Percentiles rank a stretch among this genome's conserved stretches.
Conservation (phyloP, 768 basidiomycete genomes). For the Lyophyllum semitale region DNA sequence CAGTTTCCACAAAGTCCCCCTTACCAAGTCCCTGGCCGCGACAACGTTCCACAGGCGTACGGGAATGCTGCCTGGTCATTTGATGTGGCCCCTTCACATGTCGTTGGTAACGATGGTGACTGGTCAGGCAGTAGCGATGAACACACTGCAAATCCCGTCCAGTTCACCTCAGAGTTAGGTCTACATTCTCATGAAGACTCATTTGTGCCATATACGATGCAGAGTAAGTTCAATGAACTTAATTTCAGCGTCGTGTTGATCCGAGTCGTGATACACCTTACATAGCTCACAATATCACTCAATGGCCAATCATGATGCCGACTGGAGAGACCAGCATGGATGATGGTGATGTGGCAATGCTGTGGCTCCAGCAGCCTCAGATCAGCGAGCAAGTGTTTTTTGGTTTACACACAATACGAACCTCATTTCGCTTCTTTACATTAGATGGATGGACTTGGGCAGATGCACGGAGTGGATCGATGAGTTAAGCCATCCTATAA, state of each 20-base stretch:
- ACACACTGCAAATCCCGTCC: neutral
- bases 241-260: neutral
- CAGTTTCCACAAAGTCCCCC: neutral
- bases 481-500: neutral
- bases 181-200: neutral
- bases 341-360: slow-evolving; percentile 12
- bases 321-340: slow-evolving; percentile 11
- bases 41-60: neutral
- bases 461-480: neutral
- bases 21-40: neutral
- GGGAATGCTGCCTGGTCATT: neutral
- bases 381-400: slow-evolving; percentile 11
- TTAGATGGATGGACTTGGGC: slow-evolving; percentile 12
- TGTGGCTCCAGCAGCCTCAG: slow-evolving; percentile 15
- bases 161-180: neutral
- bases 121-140: slow-evolving; percentile 2
- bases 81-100: neutral
- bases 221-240: neutral
- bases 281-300: neutral
- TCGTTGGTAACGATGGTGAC: neutral
- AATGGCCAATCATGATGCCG: slow-evolving; percentile 8
- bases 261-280: neutral
- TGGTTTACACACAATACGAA: too few relatives aligned
- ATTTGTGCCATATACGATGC: neutral
- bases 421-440: neutral